Base-by-base conservation (phyloP, 2,329 filamentous ascomycete genomes). In the Aspergillus sclerotialis region DNA sequence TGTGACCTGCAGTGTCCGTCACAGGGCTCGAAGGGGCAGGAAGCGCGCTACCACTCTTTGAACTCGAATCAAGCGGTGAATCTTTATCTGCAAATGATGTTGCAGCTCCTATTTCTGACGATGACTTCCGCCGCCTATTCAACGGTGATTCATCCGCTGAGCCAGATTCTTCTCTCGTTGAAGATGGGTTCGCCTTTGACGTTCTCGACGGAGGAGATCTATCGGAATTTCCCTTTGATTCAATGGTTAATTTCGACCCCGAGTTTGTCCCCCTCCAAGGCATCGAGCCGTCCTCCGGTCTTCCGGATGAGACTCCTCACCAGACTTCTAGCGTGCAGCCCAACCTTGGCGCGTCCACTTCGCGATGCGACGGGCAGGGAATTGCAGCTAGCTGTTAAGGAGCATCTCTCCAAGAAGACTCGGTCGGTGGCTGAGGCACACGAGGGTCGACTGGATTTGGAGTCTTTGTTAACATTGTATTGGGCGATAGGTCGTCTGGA, bases 1-100 rank as follows among this genome's bases (percentile, higher is more conserved):
- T 96, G 83, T 68, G 92, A 94, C 92, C 92, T 94, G 92, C 92
- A 84, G 92, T 98, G 92, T 96, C 92, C 79, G 82, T 90, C 84
- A 83, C 77, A 70, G 73, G 75, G 50, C 50, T 65, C 61, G 64
- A 63, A 53, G 57, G 53, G 56, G 54, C 75, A 67, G 70, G 67
- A 63, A 64, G 68, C 39, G 50, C 56, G 32, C 55, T 65, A 42
- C 53, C 61, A 19, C 55, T 63, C 49, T 64, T 63, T 46, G 56
- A 64, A 52, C 53, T 60, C 49, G 50, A 50, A 44, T 42, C 56
- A 49, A 46, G 46, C 40, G 39, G 61, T 55, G 55, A 61, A 53
- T 38, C 56, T 65, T 56, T 70, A 73, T 50, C 72, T 75, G 56
- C 69, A 77, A 58, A 73, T 69, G 60, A 72, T 72, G 60, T 70